These are phyloP conservation scores for Lachancea sp. DNA, from an alignment of 805 yeast genomes.

Conservation along the genomic window DNA sequence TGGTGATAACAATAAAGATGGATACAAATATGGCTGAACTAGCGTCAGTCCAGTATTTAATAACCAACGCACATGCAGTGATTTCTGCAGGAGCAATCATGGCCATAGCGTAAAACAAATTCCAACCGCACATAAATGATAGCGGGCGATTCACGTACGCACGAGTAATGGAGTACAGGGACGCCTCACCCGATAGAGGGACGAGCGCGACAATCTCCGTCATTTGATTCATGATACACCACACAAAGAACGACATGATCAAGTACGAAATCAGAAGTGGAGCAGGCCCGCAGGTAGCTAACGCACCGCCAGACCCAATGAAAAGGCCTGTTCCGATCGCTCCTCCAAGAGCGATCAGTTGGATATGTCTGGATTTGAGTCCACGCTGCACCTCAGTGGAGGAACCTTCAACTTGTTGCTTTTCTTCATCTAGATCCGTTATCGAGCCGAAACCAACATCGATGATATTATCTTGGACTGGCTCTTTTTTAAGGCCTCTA, in stretches of 20 bases:
- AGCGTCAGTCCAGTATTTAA: constrained; percentile 38
- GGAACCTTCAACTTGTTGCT: not conserved
- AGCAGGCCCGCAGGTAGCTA: constrained; percentile 63
- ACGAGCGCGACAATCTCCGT: constrained; percentile 57
- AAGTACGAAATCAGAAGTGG: constrained; percentile 52
- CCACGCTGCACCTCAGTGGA: constrained; percentile 3
- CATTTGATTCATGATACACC: constrained; percentile 41
- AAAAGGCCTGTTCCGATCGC: constrained; percentile 76
- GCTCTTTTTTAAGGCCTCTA: not conserved
- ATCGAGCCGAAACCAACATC: constrained; percentile 3
- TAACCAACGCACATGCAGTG: constrained; percentile 36
- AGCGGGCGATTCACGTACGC: constrained; percentile 14
- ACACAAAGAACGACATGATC: constrained; percentile 51
- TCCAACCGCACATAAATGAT: constrained; percentile 41
- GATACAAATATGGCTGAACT: constrained; percentile 38
- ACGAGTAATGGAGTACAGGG: constrained; percentile 13
- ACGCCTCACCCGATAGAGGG: constrained; percentile 56
- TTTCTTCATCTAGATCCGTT: not conserved
- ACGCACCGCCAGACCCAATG: constrained; percentile 60
- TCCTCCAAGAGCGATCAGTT: constrained; percentile 33
- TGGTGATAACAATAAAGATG: constrained; percentile 27
- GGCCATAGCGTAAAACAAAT: constrained; percentile 41
- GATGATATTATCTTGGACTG: not conserved
- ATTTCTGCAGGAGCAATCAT: constrained; percentile 46
- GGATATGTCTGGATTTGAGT: constrained; percentile 16